Evolutionary conservation across 1,284 basidiomycete species (phyloP).

Genomic region (Boletus sp.): DNA sequence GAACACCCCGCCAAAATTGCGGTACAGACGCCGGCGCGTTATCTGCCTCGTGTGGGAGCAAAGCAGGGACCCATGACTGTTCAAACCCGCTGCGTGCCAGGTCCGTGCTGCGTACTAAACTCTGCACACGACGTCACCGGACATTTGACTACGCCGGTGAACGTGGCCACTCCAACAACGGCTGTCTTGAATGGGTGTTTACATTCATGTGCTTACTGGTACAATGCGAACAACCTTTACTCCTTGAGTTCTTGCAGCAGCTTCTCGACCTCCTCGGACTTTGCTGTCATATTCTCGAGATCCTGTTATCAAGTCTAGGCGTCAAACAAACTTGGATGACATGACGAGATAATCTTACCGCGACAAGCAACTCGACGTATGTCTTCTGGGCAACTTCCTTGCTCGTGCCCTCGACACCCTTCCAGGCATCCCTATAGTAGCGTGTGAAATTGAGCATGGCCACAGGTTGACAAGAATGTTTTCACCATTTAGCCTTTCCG

Average conservation of each 20-base stretch:
- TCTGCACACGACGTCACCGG: slow-evolving; percentile 13
- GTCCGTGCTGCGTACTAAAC: background rate
- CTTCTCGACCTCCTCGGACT: slow-evolving; percentile 52
- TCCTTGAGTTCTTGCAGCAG: slow-evolving; percentile 59
- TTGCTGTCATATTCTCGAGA: slow-evolving; percentile 47
- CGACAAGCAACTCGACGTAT: slow-evolving; percentile 72
- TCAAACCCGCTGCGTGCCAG: too few species aligned
- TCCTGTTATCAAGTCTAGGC: slow-evolving; percentile 10
- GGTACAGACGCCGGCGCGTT: slow-evolving; percentile 31
- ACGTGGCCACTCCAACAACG: background rate
- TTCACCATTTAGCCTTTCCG: slow-evolving; percentile 83
- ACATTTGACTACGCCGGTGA: background rate
- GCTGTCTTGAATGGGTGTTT: background rate
- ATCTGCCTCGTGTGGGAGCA: slow-evolving; percentile 24
- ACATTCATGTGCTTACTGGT: slow-evolving; percentile 7
- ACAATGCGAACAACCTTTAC: slow-evolving; percentile 28
- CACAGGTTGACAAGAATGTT: slow-evolving; percentile 8
- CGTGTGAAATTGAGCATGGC: slow-evolving; percentile 10
- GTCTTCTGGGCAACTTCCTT: slow-evolving; percentile 66
- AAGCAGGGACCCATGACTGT: too few species aligned
- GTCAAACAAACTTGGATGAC: background rate
- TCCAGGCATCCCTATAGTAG: slow-evolving; percentile 75
- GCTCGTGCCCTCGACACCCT: slow-evolving; percentile 63
- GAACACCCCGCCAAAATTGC: slow-evolving; percentile 16
- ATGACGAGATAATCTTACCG: slow-evolving; percentile 43